Conservation (phyloP, 2,329 filamentous ascomycete genomes). For the Tothia fuscella region DNA sequence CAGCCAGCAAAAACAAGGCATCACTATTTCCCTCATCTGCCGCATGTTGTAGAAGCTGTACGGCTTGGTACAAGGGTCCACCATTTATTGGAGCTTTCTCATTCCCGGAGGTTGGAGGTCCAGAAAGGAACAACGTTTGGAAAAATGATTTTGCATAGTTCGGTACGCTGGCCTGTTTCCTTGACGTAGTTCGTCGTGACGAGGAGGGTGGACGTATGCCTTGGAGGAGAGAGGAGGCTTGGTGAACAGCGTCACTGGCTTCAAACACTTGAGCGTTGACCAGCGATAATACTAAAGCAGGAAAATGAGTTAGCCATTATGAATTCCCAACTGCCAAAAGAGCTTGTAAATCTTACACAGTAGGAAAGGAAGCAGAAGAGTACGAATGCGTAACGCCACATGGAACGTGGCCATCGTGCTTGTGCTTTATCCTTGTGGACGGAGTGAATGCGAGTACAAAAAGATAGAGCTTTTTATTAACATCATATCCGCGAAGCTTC, state of each 20-base stretch:
- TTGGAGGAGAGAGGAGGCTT: constrained; percentile 10
- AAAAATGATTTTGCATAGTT: constrained; percentile 54
- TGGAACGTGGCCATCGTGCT: too few relatives aligned
- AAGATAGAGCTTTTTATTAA: too few relatives aligned
- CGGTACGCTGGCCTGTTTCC: constrained; percentile 15
- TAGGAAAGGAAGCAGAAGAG: too few relatives aligned
- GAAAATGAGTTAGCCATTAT: too few relatives aligned
- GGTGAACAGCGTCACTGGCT: constrained; percentile 6
- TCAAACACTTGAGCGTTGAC: background rate
- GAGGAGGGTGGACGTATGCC: constrained; percentile 1
- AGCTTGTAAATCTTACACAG: too few relatives aligned
- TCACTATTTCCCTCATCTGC: constrained; percentile 54
- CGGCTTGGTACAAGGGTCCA: constrained; percentile 42
- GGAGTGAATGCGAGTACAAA: too few relatives aligned
- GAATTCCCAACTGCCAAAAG: too few relatives aligned
- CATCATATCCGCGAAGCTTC: too few relatives aligned
- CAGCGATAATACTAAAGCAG: too few relatives aligned
- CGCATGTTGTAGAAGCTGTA: constrained; percentile 46
- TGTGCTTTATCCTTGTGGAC: too few relatives aligned
- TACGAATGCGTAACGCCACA: too few relatives aligned
- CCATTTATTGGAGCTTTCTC: constrained; percentile 25
- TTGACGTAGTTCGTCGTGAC: constrained; percentile 1
- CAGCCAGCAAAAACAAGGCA: constrained; percentile 77
- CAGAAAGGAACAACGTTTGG: constrained; percentile 53
- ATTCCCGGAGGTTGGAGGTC: constrained; percentile 14